phyloP scores from a whole-genome alignment of 1,139 yeast species.

The Saccharomyces hybrid region DNA sequence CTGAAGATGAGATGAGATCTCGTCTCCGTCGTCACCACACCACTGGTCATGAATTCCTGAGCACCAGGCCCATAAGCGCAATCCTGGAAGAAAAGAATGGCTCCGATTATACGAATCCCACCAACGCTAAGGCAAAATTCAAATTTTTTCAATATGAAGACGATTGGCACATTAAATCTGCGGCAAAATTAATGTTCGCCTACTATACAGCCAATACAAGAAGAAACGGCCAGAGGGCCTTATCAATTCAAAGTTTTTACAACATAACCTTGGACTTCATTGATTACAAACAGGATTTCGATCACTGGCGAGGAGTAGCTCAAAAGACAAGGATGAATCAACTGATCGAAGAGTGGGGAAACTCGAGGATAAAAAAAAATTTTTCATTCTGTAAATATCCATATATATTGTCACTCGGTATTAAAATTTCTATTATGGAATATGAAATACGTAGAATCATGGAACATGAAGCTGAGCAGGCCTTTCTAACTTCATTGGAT shows the following conservation, averaged over 20 bases:
- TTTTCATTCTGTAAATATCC: slow-evolving; percentile 78
- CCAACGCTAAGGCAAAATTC: slow-evolving; percentile 34
- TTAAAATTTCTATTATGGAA: slow-evolving; percentile 73
- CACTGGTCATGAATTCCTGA: not conserved
- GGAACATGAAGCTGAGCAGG: slow-evolving; percentile 87
- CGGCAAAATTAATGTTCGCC: slow-evolving; percentile 50
- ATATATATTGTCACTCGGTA: slow-evolving; percentile 70
- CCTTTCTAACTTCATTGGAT: slow-evolving; percentile 69
- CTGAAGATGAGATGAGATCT: not conserved
- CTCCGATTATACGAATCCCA: too few relatives aligned
- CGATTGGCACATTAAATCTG: slow-evolving; percentile 75
- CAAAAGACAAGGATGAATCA: slow-evolving; percentile 8
- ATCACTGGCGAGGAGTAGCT: slow-evolving; percentile 54
- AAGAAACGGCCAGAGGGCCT: slow-evolving; percentile 32
- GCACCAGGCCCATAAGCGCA: slow-evolving; percentile 24
- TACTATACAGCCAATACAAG: slow-evolving; percentile 47
- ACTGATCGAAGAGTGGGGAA: slow-evolving; percentile 4
- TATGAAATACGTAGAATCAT: slow-evolving; percentile 76
- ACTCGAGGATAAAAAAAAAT: slow-evolving; percentile 6
- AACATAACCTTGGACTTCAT: slow-evolving; percentile 77
- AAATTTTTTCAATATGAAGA: slow-evolving; percentile 58
- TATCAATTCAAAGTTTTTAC: slow-evolving; percentile 52
- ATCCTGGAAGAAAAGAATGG: too few relatives aligned
- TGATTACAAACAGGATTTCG: slow-evolving; percentile 71
- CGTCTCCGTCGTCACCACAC: not conserved